phyloP scores from a whole-genome alignment of 345 rosid genomes.

The Eutrema japonicum region DNA sequence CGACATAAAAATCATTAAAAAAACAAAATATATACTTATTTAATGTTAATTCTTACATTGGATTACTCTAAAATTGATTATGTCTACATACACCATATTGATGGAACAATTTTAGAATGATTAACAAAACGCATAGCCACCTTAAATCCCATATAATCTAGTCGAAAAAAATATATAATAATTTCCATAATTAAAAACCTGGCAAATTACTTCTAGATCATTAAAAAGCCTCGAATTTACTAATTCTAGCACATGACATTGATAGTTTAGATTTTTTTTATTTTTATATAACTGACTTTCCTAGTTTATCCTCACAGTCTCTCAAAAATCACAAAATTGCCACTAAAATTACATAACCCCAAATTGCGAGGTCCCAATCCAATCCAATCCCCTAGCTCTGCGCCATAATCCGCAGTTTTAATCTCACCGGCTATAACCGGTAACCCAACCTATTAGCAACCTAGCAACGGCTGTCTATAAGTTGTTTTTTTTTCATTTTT shows the following conservation, averaged over 20 bases:
- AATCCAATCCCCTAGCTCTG: constrained; percentile 12
- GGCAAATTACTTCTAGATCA: neutral
- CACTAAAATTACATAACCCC: constrained; percentile 22
- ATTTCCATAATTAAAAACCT: constrained; percentile 2
- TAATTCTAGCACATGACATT: constrained; percentile 23
- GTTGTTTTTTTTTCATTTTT: neutral
- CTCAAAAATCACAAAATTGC: constrained; percentile 20
- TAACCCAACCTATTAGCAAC: constrained; percentile 44
- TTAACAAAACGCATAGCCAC: neutral
- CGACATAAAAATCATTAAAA: neutral
- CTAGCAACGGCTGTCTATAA: constrained; percentile 50
- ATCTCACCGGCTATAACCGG: constrained; percentile 58
- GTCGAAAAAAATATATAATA: neutral
- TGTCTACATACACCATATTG: too few relatives aligned
- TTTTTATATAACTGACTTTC: neutral
- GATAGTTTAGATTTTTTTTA: neutral
- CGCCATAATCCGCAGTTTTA: constrained; percentile 29
- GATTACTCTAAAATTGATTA: neutral
- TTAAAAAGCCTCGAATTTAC: constrained; percentile 32
- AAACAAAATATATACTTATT: too few relatives aligned
- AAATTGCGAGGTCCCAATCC: constrained; percentile 39
- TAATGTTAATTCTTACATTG: neutral
- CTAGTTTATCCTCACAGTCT: constrained; percentile 19
- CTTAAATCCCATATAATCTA: neutral
- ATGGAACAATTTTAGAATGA: too few relatives aligned